Percentiles rank a stretch among this genome's conserved stretches.
Conservation (phyloP, 345 rosid species). For the Gossypium thurberi region DNA sequence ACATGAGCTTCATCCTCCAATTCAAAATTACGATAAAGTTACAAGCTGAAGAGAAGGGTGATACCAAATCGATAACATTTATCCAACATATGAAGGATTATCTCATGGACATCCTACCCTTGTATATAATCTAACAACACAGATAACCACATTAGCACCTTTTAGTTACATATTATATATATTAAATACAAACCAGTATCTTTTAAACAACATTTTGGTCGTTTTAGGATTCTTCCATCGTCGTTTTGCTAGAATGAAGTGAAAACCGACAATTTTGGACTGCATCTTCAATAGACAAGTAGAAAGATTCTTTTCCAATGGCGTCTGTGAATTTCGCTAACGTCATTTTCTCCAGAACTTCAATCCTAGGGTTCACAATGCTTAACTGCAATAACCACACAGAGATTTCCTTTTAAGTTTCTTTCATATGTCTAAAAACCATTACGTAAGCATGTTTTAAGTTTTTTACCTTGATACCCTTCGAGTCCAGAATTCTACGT, state of each 20-base stretch:
- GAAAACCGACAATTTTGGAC: slow-evolving; percentile 40
- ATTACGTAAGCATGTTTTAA: too few relatives aligned
- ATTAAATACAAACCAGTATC: too few relatives aligned
- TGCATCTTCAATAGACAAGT: slow-evolving; percentile 63
- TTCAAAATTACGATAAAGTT: too few relatives aligned
- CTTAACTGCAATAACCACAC: slow-evolving; percentile 36
- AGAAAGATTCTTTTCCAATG: slow-evolving; percentile 53
- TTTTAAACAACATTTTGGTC: not conserved
- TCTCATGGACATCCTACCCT: too few relatives aligned
- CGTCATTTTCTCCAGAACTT: slow-evolving; percentile 77
- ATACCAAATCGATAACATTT: too few relatives aligned
- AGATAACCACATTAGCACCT: not conserved
- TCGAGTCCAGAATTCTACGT: slow-evolving; percentile 37
- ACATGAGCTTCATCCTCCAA: too few relatives aligned
- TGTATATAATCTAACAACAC: too few relatives aligned
- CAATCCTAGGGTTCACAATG: slow-evolving; percentile 68
- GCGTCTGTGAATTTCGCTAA: slow-evolving; percentile 45
- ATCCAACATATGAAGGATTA: not conserved
- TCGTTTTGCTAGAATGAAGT: slow-evolving; percentile 11
- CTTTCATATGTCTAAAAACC: not conserved
- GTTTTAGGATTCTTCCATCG: not conserved
- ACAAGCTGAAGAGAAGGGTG: too few relatives aligned
- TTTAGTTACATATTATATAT: too few relatives aligned
- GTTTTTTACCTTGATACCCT: slow-evolving; percentile 41
- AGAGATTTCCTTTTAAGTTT: not conserved